Evolutionary conservation across 495 filamentous ascomycete species (phyloP).

Genomic region (Podospora fimiseda): DNA sequence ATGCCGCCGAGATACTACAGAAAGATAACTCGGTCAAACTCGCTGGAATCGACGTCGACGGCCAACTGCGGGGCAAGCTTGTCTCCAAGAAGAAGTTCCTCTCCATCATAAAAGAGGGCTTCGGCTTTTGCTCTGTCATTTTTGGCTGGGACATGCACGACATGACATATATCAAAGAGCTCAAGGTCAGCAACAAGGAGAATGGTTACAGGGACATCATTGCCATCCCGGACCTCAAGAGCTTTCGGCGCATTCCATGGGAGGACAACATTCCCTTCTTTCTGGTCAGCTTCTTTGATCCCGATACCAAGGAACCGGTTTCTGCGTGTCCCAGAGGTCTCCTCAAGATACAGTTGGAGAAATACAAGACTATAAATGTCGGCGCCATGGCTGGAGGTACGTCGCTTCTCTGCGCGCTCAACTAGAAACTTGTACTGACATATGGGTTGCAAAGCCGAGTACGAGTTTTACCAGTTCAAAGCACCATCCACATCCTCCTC

Average conservation of each 20-base stretch:
- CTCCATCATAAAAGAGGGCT: conserved; percentile 72
- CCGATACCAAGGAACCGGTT: conserved; percentile 60
- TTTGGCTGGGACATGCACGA: conserved; percentile 99
- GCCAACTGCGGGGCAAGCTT: conserved; percentile 84
- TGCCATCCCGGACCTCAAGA: conserved; percentile 72
- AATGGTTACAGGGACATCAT: conserved; percentile 91
- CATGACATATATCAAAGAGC: conserved; percentile 74
- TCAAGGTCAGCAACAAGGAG: conserved; percentile 82
- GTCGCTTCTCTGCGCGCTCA: conserved; percentile 13
- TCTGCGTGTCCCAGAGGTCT: conserved; percentile 79
- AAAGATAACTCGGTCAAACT: conserved; percentile 85
- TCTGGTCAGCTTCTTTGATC: conserved; percentile 78
- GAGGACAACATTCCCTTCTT: conserved; percentile 92
- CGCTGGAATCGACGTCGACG: conserved; percentile 87
- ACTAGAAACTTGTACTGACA: conserved; percentile 8
- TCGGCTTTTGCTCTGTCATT: conserved; percentile 94
- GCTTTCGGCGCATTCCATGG: conserved; percentile 90
- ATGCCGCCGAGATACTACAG: conserved; percentile 58
- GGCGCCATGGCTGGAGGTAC: conserved; percentile 91
- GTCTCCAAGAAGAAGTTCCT: conserved; percentile 96
- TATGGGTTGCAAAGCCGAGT: conserved; percentile 59
- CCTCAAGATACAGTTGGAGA: conserved; percentile 60
- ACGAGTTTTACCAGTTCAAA: conserved; percentile 95
- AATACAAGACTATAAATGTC: conserved; percentile 56
- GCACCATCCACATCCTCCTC: conserved; percentile 48